These are phyloP conservation scores for Meredithiella fracta DNA, from an alignment of 2,329 filamentous ascomycete species.

Conservation along the genomic window DNA sequence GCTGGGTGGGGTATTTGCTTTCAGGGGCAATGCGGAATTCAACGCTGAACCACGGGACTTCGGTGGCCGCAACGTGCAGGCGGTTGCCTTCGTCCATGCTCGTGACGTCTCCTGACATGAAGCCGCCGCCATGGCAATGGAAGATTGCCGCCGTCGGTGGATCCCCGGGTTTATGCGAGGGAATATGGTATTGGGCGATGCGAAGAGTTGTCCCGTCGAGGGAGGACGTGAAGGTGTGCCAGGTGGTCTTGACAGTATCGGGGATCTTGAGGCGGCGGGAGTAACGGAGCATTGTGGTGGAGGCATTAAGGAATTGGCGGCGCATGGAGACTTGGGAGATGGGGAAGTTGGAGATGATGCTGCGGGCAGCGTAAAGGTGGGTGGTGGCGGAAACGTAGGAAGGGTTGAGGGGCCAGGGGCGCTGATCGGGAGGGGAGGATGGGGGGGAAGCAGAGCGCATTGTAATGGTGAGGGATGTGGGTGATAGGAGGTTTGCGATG, in stretches of 20 bases:
- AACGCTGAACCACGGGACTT: slow-evolving; percentile 23
- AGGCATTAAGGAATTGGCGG: slow-evolving; percentile 9
- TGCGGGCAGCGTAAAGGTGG: slow-evolving; percentile 4
- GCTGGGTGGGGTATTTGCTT: slow-evolving; percentile 21
- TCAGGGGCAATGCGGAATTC: slow-evolving; percentile 30
- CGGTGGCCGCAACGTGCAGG: slow-evolving; percentile 22
- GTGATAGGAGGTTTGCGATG: too few relatives aligned
- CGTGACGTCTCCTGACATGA: slow-evolving; percentile 21
- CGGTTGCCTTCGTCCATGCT: slow-evolving; percentile 24
- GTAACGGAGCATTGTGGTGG: slow-evolving; percentile 8
- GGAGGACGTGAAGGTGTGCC: slow-evolving; percentile 3
- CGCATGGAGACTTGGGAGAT: background rate
- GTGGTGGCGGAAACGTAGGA: slow-evolving; percentile 2
- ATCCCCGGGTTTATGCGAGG: background rate
- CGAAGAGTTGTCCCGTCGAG: slow-evolving; percentile 1
- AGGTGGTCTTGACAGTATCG: slow-evolving; percentile 1
- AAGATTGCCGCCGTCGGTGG: slow-evolving; percentile 19
- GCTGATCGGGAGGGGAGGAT: background rate
- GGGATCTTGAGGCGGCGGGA: slow-evolving; percentile 1
- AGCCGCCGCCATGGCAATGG: slow-evolving; percentile 28
- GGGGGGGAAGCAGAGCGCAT: background rate
- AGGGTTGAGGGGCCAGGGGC: slow-evolving; percentile 7
- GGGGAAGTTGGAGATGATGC: slow-evolving; percentile 1
- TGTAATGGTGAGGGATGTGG: background rate
- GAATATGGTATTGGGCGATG: slow-evolving; percentile 9